Evolutionary conservation across 2,329 filamentous ascomycete genomes (phyloP), one percentile per base, ranked within the genome.

Genomic region (Paraphaeosphaeria sporulosa): DNA sequence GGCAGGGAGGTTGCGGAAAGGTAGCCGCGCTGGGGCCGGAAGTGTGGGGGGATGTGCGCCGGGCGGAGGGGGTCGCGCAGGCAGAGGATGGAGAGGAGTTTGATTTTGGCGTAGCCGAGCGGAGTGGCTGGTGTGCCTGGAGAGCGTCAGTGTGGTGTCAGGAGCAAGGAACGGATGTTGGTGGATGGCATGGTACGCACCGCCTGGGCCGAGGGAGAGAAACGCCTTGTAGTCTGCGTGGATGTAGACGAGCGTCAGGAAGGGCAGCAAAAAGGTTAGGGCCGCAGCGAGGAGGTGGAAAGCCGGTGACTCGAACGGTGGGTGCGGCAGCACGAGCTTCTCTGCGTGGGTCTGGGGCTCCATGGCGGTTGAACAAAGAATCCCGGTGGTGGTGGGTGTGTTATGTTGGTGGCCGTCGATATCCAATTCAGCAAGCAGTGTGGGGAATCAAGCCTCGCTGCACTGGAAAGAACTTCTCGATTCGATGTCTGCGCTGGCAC

Each of bases 171-270:
- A 15, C 1, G 38, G 15, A 7, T 6, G 17, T 40, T 17, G 36
- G 13, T 15, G 36, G 36, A 17, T 15, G 17, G 17, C 13, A 40
- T 17, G 34, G 13, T n/a, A n/a, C 38, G 38, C 17, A 40, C 38
- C 92, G 25, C 92, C 92, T 0, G 91, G 92, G 0, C 92, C 92
- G 21, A 96, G 87, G 42, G 86, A 86, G 64, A 94, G 81, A 78
- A 93, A 95, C 74, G 89, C 90, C 55, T 83, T 80, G 78, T 93
- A 95, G 81, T 94, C 91, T 71, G 87, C 86, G 71, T 87, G 86
- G 68, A 91, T 77, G 60, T 81, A 71, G 66, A 73, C 60, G 58
- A 73, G 63, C 4, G 69, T 62, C 23, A 72, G 40, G 55, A 74
- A 12, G n/a, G 72, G 69, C 27, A 77, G 61, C 23, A 65, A 15